These are phyloP conservation scores for Hyphodiscus sp. DNA, from an alignment of 2,329 filamentous ascomycete genomes.

Conservation along the genomic window DNA sequence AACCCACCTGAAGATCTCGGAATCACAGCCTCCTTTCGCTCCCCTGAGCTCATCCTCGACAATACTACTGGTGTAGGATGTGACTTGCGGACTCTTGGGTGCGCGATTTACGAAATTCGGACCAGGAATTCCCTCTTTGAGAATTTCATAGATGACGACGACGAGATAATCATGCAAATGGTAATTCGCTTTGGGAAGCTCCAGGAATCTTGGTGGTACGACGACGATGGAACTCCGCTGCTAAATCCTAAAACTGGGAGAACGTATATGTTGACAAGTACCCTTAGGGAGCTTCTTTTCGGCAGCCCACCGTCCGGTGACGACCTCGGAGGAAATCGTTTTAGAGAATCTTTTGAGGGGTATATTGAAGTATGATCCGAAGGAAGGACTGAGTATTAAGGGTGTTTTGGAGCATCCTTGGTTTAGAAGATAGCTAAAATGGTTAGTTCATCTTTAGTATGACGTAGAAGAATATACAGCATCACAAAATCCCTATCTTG, in stretches of 20 bases:
- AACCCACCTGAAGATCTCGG: conserved; percentile 4
- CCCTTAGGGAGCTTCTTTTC: background rate
- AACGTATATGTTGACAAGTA: background rate
- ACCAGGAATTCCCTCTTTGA: conserved; percentile 6
- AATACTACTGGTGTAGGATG: conserved; percentile 3
- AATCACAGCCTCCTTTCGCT: conserved; percentile 4
- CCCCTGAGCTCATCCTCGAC: conserved; percentile 8
- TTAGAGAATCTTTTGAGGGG: background rate
- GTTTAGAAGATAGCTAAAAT: background rate
- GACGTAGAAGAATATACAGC: too few species aligned
- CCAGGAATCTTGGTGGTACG: conserved; percentile 7
- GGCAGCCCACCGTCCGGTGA: background rate
- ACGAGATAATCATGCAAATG: conserved; percentile 11
- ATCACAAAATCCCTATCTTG: too few species aligned
- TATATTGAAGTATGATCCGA: conserved; percentile 9
- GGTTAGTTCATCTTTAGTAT: too few species aligned
- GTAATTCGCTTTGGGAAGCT: conserved; percentile 11
- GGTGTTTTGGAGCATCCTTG: conserved; percentile 5
- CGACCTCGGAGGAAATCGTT: background rate
- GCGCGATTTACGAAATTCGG: conserved; percentile 11
- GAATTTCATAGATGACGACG: conserved; percentile 8
- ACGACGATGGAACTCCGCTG: conserved; percentile 3
- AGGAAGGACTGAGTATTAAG: conserved; percentile 5
- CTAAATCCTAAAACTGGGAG: conserved; percentile 1
- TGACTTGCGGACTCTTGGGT: conserved; percentile 8